These are phyloP conservation scores for Tylopilus felleus DNA, from an alignment of 768 basidiomycete genomes.

Conservation along the genomic window DNA sequence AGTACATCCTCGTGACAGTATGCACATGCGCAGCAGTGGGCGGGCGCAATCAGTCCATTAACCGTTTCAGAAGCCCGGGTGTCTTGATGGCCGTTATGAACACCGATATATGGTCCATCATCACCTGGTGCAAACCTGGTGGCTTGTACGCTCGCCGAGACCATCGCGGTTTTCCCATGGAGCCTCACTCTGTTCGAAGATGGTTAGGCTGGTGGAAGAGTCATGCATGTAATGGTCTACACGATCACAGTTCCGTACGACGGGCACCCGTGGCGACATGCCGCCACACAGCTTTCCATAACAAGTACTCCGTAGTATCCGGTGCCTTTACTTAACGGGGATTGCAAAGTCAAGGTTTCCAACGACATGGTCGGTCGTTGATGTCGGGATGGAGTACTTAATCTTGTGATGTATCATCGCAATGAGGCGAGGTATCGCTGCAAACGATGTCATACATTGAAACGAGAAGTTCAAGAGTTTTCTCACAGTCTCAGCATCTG, in stretches of 20 bases:
- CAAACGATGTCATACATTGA: conserved; percentile 6
- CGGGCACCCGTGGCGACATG: not conserved
- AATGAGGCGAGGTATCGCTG: conserved; percentile 66
- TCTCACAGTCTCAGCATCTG: conserved; percentile 63
- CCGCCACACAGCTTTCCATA: not conserved
- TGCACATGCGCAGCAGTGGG: conserved; percentile 16
- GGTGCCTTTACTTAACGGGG: no score
- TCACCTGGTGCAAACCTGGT: no score
- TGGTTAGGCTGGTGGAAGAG: no score
- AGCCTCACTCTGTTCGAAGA: no score
- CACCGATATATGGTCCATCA: no score
- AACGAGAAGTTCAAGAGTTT: conserved; percentile 3
- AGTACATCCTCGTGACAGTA: conserved; percentile 21
- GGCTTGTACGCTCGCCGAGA: no score
- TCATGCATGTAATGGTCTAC: no score
- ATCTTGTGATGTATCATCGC: conserved; percentile 38
- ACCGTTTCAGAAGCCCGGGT: not conserved
- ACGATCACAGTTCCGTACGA: no score
- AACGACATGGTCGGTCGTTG: not conserved
- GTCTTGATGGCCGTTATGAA: conserved; percentile 4
- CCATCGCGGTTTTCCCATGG: no score
- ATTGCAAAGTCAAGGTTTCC: not conserved
- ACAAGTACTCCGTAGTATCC: not conserved
- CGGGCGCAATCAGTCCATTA: conserved; percentile 23
- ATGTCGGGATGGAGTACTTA: not conserved